Base-by-base conservation (phyloP, 257 asterid species). In the Parsonsia alboflavescens region DNA sequence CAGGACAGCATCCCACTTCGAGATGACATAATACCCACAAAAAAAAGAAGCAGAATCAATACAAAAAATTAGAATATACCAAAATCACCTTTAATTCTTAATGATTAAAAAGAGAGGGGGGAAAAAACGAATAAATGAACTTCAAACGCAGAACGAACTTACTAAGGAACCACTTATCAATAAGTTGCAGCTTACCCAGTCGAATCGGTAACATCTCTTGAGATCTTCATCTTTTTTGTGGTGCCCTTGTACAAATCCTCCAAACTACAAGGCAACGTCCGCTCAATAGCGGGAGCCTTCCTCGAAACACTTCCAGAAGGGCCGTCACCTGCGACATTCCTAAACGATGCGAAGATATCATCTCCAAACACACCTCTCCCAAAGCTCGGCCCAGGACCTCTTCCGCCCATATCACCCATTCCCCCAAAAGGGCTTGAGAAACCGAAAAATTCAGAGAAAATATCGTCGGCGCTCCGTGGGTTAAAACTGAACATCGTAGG, bases 171-270 rank as follows among this genome's bases (percentile, higher is more conserved):
- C 33, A 65, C 6, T 0, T 65, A n/a, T 65, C 30, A 39, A 39
- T 17, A 65, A 41, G 50, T 39, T 36, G 48, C 49, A 33, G 48
- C 70, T 81, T 84, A 89, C 96, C 96, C 90, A 75, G 71, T 78
- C n/a, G 86, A 46, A 73, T 89, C 96, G 16, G 64, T 41, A 26
- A 80, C 85, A 77, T 89, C 93, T 78, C 96, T 77, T 19, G 96
- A 89, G 74, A 89, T 89, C 85, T 86, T 89, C 93, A 89, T 89
- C 89, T 89, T 89, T 77, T 88, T 89, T 10, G 87, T 74, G 62
- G 93, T 84, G 66, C 96, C 96, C 82, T 84, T 89, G 45, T 86
- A 89, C 80, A 89, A 81, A 80, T 89, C 93, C 87, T 89, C 96
- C 87, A 89, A 83, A 76, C 88, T 87, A 73, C 96, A 89, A 5